A percentile compares a stretch with the other conserved stretches of the same genome.
Conservation (phyloP, 2,329 filamentous ascomycete genomes). For the Karstenula rhodostoma region DNA sequence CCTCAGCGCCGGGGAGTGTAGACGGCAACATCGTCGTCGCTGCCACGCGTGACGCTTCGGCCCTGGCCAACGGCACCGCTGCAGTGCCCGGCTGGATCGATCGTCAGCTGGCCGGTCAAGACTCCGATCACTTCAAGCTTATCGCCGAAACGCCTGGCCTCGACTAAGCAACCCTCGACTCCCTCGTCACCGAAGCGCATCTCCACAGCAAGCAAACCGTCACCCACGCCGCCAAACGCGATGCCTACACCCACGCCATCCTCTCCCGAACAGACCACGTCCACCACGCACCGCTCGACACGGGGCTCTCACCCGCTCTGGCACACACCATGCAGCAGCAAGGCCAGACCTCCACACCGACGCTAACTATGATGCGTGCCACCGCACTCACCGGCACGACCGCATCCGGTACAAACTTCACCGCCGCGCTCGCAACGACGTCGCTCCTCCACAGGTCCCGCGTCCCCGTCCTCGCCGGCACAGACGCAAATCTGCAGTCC, state of each 20-base stretch:
- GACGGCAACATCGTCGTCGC: background rate
- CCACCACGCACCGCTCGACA: slow-evolving; percentile 15
- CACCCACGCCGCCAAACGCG: background rate
- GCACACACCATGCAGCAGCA: slow-evolving; percentile 1
- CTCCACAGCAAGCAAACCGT: background rate
- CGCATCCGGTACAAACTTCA: slow-evolving; percentile 1
- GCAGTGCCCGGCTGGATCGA: slow-evolving; percentile 5
- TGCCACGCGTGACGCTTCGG: background rate
- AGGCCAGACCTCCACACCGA: slow-evolving; percentile 8
- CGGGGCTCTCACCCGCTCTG: background rate
- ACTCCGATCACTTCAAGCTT: slow-evolving; percentile 20
- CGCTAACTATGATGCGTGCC: slow-evolving; percentile 15
- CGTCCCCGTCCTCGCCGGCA: slow-evolving; percentile 39
- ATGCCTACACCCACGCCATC: background rate
- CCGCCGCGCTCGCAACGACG: slow-evolving; percentile 6
- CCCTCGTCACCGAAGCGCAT: background rate
- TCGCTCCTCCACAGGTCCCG: slow-evolving; percentile 28
- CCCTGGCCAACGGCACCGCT: background rate
- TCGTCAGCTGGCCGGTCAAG: background rate
- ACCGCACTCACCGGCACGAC: background rate
- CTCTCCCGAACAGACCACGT: slow-evolving; percentile 6
- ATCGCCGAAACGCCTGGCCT: slow-evolving; percentile 12
- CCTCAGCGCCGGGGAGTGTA: slow-evolving; percentile 10
- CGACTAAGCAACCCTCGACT: slow-evolving; percentile 4
- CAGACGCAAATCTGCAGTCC: slow-evolving; percentile 34